These are phyloP conservation scores for Pseudozyma flocculosa DNA, from an alignment of 1,284 basidiomycete species.

Conservation along the genomic window DNA sequence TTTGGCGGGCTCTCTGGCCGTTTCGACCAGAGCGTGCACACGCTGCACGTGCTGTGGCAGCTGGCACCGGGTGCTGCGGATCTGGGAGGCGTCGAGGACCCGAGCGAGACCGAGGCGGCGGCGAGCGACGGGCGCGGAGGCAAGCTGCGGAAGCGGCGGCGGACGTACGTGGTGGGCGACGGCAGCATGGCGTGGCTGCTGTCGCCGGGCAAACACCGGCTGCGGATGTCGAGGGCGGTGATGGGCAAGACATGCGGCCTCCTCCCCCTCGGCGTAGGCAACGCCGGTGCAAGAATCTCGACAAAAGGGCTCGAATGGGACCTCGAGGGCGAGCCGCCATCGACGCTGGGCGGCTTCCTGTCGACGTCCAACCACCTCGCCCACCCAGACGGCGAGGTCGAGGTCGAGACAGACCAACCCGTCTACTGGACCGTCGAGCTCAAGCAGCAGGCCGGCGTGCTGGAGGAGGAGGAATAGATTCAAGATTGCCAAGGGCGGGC, in stretches of 20 bases:
- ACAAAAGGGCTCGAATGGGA: conserved; percentile 90
- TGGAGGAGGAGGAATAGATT: too few species aligned
- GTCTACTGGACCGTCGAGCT: conserved; percentile 85
- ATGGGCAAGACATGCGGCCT: conserved; percentile 89
- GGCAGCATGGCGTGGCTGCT: conserved; percentile 88
- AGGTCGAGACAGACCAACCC: conserved; percentile 74
- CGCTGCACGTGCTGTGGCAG: conserved; percentile 80
- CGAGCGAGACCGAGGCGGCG: conserved; percentile 10
- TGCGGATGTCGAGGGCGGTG: conserved; percentile 70
- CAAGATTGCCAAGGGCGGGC: too few species aligned
- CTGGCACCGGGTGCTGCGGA: conserved; percentile 61
- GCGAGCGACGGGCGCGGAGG: conserved; percentile 15
- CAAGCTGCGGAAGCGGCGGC: conserved; percentile 62
- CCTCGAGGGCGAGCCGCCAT: conserved; percentile 60
- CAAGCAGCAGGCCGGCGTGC: neutral
- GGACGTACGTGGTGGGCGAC: conserved; percentile 76
- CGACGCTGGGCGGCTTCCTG: conserved; percentile 60
- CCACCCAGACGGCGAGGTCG: conserved; percentile 63
- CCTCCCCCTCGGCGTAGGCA: conserved; percentile 72
- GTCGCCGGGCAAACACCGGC: conserved; percentile 72
- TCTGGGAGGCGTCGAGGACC: conserved; percentile 30
- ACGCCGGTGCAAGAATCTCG: conserved; percentile 69
- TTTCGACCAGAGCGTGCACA: conserved; percentile 90
- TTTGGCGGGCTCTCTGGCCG: conserved; percentile 87
- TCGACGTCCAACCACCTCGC: conserved; percentile 87